A percentile compares a stretch with the other conserved stretches of the same genome.
phyloP scores from a whole-genome alignment of 2,329 filamentous ascomycete species.

The Curvularia sp. region DNA sequence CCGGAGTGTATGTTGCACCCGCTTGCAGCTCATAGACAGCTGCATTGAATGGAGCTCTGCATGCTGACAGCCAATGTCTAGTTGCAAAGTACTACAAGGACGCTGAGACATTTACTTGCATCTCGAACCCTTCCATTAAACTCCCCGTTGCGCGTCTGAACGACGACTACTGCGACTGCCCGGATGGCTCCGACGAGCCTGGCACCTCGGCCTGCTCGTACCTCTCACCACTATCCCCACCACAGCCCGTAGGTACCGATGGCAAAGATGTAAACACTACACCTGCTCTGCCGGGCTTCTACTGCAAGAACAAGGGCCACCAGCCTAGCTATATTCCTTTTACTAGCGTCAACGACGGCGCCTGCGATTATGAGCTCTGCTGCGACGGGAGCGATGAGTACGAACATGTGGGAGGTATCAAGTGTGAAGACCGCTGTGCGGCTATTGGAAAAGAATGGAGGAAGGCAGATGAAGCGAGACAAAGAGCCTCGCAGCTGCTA shows the following conservation, averaged over 20 bases:
- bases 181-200: conserved; percentile 95
- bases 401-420: conserved; percentile 75
- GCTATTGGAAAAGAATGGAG: conserved; percentile 89
- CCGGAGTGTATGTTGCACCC: conserved; percentile 78
- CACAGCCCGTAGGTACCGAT: conserved; percentile 65
- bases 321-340: conserved; percentile 85
- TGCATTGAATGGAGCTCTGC: neutral
- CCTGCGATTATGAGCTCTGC: conserved; percentile 94
- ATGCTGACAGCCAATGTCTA: conserved; percentile 49
- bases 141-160: conserved; percentile 78
- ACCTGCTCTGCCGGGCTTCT: conserved; percentile 85
- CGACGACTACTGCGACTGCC: conserved; percentile 97
- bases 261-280: conserved; percentile 68
- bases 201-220: conserved; percentile 90
- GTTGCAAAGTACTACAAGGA: conserved; percentile 87
- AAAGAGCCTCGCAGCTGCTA: conserved; percentile 72
- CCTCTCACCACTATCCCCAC: conserved; percentile 79
- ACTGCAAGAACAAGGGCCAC: conserved; percentile 94
- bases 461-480: conserved; percentile 72
- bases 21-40: conserved; percentile 13
- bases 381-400: conserved; percentile 96
- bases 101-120: conserved; percentile 77
- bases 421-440: conserved; percentile 84
- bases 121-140: conserved; percentile 77
- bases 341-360: conserved; percentile 87